Conservation (phyloP, 805 yeast genomes). For the Yamadazyma endophytica region DNA sequence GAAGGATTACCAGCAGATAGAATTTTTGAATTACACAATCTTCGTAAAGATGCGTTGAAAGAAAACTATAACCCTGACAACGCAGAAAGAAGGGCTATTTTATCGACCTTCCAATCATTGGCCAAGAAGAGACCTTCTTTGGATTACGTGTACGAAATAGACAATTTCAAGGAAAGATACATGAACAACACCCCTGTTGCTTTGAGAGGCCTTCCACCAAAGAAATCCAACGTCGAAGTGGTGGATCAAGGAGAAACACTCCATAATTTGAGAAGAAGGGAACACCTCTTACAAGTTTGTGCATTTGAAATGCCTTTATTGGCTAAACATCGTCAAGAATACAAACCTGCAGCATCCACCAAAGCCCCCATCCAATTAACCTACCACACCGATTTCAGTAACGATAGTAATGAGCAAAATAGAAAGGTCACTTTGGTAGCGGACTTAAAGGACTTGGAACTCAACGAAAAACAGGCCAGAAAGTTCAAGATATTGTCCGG, state of each 20-base stretch:
- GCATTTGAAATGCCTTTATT: conserved; percentile 91
- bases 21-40: conserved; percentile 56
- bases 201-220: conserved; percentile 35
- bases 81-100: conserved; percentile 52
- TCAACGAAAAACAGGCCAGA: conserved; percentile 53
- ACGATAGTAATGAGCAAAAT: conserved; percentile 67
- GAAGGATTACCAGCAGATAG: conserved; percentile 60
- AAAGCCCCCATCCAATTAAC: conserved; percentile 60
- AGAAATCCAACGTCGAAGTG: conserved; percentile 31
- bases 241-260: conserved; percentile 32
- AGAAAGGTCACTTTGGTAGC: conserved; percentile 62
- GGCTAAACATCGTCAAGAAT: conserved; percentile 68
- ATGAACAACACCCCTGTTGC: conserved; percentile 38
- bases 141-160: conserved; percentile 38
- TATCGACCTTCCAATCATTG: conserved; percentile 33
- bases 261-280: conserved; percentile 60
- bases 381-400: conserved; percentile 63
- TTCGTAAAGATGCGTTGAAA: conserved; percentile 47
- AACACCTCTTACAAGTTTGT: conserved; percentile 75
- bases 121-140: conserved; percentile 25
- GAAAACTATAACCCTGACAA: conserved; percentile 49
- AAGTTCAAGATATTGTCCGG: conserved; percentile 80
- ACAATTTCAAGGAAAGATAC: conserved; percentile 37
- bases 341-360: conserved; percentile 42
- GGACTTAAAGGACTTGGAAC: conserved; percentile 48